Percentiles rank a stretch among this genome's conserved stretches.
These are phyloP conservation scores for Fraxinus sp. DNA, from an alignment of 305 asterid species.

Conservation along the genomic window DNA sequence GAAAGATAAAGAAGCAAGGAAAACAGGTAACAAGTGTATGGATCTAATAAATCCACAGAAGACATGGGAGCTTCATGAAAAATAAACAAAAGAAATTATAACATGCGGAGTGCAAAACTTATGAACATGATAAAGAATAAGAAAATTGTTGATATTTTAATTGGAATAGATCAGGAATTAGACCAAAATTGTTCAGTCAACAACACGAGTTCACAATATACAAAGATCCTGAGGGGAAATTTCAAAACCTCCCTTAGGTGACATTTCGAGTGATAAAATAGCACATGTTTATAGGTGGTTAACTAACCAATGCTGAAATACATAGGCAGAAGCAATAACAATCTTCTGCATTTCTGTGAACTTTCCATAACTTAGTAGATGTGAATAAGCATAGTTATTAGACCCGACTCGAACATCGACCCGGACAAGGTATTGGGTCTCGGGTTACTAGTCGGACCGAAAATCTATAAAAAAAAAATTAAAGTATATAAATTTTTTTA, in stretches of 20 bases:
- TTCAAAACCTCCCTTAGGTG: not conserved
- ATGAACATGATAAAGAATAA: not conserved
- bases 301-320: not conserved
- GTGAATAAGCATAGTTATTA: too few species aligned
- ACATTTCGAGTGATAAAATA: not conserved
- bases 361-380: slow-evolving; percentile 9
- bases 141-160: not conserved
- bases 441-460: too few species aligned
- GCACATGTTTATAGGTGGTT: not conserved
- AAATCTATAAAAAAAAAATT: too few species aligned
- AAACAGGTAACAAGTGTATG: slow-evolving; percentile 3
- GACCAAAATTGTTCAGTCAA: not conserved
- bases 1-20: slow-evolving; percentile 11
- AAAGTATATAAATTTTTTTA: too few species aligned
- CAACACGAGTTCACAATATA: not conserved
- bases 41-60: slow-evolving; percentile 17
- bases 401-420: too few species aligned
- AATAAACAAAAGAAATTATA: not conserved
- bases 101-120: not conserved
- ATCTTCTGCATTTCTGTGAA: slow-evolving; percentile 1
- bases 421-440: too few species aligned
- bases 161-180: not conserved
- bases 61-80: not conserved
- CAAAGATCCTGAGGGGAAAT: not conserved
- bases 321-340: slow-evolving; percentile 2